phyloP scores from a whole-genome alignment of 2,329 filamentous ascomycete species.

The Myriosclerotinia curreyana region DNA sequence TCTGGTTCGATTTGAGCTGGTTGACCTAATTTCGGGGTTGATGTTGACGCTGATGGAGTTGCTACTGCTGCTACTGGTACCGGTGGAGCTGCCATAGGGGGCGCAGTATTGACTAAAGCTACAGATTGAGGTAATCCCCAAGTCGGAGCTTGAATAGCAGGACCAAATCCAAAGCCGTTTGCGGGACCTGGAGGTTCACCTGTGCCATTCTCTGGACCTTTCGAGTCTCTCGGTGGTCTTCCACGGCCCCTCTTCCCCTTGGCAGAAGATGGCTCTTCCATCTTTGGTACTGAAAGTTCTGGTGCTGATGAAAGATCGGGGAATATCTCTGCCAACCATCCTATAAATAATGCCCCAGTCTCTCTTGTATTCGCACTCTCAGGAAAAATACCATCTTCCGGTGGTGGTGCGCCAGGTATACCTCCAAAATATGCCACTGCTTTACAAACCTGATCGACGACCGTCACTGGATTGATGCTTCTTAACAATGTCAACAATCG shows the following conservation, averaged over 20 bases:
- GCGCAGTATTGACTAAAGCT: conserved; percentile 33
- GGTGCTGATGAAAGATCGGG: conserved; percentile 41
- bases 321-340: conserved; percentile 63
- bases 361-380: conserved; percentile 56
- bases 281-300: conserved; percentile 24
- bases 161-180: conserved; percentile 37
- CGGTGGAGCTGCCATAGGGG: conserved; percentile 27
- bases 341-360: conserved; percentile 55
- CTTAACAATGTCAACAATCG: conserved; percentile 56
- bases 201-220: conserved; percentile 23
- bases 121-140: conserved; percentile 37
- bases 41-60: conserved; percentile 3
- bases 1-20: conserved; percentile 25
- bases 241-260: conserved; percentile 33
- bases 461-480: conserved; percentile 52
- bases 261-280: conserved; percentile 4
- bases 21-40: conserved; percentile 22
- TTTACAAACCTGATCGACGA: conserved; percentile 62
- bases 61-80: background rate
- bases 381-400: conserved; percentile 51
- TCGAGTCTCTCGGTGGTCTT: conserved; percentile 29
- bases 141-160: conserved; percentile 35
- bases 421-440: conserved; percentile 63
- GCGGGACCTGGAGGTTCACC: conserved; percentile 34
- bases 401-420: conserved; percentile 53